Conservation (phyloP, 331 rosid species). For the Malus hybrid region DNA sequence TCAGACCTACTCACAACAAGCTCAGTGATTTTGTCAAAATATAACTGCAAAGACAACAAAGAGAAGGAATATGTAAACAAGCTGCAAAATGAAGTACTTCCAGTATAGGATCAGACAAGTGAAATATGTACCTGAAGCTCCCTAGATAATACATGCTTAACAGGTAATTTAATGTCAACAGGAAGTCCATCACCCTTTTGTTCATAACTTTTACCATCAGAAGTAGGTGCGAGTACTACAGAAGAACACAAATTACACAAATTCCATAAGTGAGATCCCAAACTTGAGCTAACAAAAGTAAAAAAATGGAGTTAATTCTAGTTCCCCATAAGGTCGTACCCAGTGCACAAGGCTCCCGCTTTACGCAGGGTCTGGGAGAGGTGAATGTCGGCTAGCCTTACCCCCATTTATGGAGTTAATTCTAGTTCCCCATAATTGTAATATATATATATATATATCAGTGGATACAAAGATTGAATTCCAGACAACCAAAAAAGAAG, state of each 20-base stretch:
- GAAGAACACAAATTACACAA: neutral
- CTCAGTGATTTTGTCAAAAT: conserved; percentile 37
- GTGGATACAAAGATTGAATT: neutral
- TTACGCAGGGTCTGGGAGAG: too few relatives aligned
- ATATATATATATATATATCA: neutral
- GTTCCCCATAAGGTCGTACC: neutral
- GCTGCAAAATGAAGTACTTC: neutral
- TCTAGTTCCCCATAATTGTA: neutral
- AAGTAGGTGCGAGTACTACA: conserved; percentile 27
- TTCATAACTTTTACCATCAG: conserved; percentile 21
- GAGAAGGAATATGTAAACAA: neutral
- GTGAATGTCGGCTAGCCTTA: too few relatives aligned
- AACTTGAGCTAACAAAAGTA: neutral
- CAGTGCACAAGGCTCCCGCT: too few relatives aligned
- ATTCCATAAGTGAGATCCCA: neutral
- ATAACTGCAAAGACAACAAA: conserved; percentile 17
- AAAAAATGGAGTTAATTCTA: neutral
- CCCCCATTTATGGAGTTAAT: neutral
- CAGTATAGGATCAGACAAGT: neutral
- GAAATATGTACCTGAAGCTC: conserved; percentile 30
- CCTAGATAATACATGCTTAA: conserved; percentile 32
- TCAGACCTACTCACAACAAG: conserved; percentile 26
- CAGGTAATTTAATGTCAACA: conserved; percentile 30
- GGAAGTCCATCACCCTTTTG: conserved; percentile 25
- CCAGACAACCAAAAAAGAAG: neutral